Base-by-base conservation (phyloP, 2,329 filamentous ascomycete species). In the Penicillium sp. region DNA sequence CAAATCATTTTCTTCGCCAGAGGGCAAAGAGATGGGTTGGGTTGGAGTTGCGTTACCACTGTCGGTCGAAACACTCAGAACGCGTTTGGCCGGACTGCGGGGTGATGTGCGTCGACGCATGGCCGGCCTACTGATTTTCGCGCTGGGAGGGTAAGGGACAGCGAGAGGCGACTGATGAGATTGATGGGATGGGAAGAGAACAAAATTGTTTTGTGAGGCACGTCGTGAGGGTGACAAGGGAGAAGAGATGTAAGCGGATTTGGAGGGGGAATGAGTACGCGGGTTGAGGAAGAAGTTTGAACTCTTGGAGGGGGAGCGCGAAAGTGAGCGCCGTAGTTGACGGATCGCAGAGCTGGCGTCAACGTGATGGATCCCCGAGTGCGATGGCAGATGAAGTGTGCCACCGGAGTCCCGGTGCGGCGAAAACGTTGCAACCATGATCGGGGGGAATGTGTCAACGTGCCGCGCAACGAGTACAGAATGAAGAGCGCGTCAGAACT, bases 231-330 rank as follows among this genome's bases (percentile, higher is more conserved):
- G 84, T 25, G 86, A 86, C 43, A 86, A 76, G 36, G 82, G 81
- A 45, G 83, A 84, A 47, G 78, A 74, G 47, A 78, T 71, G 64
- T 77, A 77, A 58, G 78, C 65, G 52, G 71, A 76, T 64, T 80
- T 81, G 45, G 85, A 84, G 34, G 79, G 74, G 59, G 81, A 76
- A 48, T 77, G 74, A 16, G 78, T 76, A 58, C 79, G 76, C 27
- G 80, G 76, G 23, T 74, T 69, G 13, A 84, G 79, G 52, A 95
- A 82, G 72, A 94, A 93, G 67, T 84, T 82, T 56, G 82, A 82
- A 43, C 79, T 80, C 74, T 94, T 96, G 33, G 93, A 96, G 11
- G 93, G 93, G n/a, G 93, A 97, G 67, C 92, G 85, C 56, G 92
- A 97, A 62, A 97, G 82, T 27, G 93, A 96, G 66, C 91, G 89